Conservation (phyloP, 2,329 filamentous ascomycete species). For the Uncinocarpus reesii region DNA sequence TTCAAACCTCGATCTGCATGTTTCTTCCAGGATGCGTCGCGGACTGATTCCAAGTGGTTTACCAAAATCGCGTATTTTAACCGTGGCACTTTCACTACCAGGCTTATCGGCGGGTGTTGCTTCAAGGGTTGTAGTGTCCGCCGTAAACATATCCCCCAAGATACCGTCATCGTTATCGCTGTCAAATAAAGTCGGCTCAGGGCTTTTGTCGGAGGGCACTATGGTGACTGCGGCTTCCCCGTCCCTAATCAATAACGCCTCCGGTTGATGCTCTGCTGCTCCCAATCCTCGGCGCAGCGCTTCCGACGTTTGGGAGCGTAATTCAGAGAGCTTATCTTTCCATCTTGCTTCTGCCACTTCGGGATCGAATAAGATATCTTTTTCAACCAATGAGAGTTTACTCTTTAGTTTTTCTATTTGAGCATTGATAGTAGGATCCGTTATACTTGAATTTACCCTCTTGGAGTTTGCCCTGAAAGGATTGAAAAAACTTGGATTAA, state of each 20-base stretch:
- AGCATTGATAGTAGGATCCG: conserved; percentile 24
- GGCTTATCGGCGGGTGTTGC: conserved; percentile 35
- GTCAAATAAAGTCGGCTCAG: conserved; percentile 8
- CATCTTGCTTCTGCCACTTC: conserved; percentile 55
- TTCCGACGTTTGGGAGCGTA: conserved; percentile 54
- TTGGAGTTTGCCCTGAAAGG: conserved; percentile 32
- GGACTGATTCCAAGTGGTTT: conserved; percentile 69
- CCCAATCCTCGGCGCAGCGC: conserved; percentile 8
- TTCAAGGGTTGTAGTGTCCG: conserved; percentile 29
- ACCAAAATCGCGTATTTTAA: conserved; percentile 71
- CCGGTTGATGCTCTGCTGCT: conserved; percentile 3
- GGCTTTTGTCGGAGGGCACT: conserved; percentile 22
- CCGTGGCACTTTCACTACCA: conserved; percentile 21
- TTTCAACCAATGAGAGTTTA: conserved; percentile 67
- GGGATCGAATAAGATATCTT: conserved; percentile 64
- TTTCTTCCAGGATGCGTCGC: conserved; percentile 67
- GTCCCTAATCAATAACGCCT: conserved; percentile 14
- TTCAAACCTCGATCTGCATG: conserved; percentile 64
- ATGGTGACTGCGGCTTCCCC: conserved; percentile 40
- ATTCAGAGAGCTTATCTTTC: conserved; percentile 47
- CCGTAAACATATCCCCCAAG: conserved; percentile 49
- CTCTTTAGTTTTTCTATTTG: conserved; percentile 57
- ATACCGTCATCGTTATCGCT: conserved; percentile 39
- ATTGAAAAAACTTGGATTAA: conserved; percentile 47
- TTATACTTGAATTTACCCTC: conserved; percentile 26